Conservation (phyloP, 768 basidiomycete genomes). For the Lactifluus hygrophoroides region DNA sequence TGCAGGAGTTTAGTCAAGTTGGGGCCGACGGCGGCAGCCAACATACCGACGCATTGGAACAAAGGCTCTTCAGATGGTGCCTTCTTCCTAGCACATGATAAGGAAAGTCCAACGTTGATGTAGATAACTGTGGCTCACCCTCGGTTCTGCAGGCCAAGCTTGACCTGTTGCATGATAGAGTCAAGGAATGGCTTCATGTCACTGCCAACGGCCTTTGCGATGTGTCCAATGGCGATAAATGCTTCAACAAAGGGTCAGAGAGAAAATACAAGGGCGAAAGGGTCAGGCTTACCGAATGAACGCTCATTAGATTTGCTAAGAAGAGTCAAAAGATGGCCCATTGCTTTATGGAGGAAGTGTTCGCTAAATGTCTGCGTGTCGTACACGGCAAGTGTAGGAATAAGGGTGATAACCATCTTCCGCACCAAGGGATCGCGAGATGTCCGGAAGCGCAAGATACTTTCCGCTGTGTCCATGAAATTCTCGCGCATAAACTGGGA, state of each 20-base stretch:
- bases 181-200: slow-evolving; percentile 97
- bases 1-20: slow-evolving; percentile 93
- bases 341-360: slow-evolving; percentile 86
- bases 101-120: not conserved
- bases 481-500: slow-evolving; percentile 78
- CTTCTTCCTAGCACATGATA: slow-evolving; percentile 59
- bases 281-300: slow-evolving; percentile 57
- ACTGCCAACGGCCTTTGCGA: slow-evolving; percentile 82
- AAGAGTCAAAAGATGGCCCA: slow-evolving; percentile 84
- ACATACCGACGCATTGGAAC: slow-evolving; percentile 96
- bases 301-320: slow-evolving; percentile 86
- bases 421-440: slow-evolving; percentile 84
- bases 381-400: slow-evolving; percentile 90
- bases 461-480: slow-evolving; percentile 81
- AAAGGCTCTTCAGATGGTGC: slow-evolving; percentile 91
- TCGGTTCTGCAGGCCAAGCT: slow-evolving; percentile 75
- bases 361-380: slow-evolving; percentile 89
- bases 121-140: slow-evolving; percentile 46
- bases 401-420: slow-evolving; percentile 91
- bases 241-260: slow-evolving; percentile 37
- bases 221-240: slow-evolving; percentile 94
- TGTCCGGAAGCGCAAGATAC: slow-evolving; percentile 80
- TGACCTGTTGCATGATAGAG: slow-evolving; percentile 81
- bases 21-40: slow-evolving; percentile 90
- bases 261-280: not conserved